Evolutionary conservation across 176 grass and related monocot genomes (phyloP).

Genomic region (Melocanna baccifera): DNA sequence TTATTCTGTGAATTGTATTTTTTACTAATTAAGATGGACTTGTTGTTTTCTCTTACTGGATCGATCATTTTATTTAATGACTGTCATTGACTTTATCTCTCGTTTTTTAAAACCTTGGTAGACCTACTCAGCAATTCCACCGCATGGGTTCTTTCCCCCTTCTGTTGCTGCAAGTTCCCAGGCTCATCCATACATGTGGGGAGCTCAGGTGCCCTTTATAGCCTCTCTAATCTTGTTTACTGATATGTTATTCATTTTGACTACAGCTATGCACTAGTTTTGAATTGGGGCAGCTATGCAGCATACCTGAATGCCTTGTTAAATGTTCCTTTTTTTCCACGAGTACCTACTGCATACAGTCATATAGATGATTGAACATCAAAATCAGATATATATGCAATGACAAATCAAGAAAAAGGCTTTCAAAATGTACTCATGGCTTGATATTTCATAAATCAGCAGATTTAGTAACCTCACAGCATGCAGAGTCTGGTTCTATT

Average conservation of each 20-base stretch:
- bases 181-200: constrained; percentile 98
- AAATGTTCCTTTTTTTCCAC: background rate
- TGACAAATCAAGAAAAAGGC: background rate
- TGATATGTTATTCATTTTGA: background rate
- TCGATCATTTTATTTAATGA: background rate
- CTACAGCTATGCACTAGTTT: background rate
- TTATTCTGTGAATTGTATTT: constrained; percentile 19
- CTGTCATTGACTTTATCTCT: background rate
- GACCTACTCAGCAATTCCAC: constrained; percentile 80
- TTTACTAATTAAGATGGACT: background rate
- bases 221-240: background rate
- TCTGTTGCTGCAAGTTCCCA: constrained; percentile 63
- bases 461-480: background rate
- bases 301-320: background rate
- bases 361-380: background rate
- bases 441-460: background rate
- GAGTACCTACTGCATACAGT: background rate
- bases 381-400: background rate
- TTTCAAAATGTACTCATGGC: background rate
- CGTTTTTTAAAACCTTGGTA: constrained; percentile 33
- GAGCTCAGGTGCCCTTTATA: constrained; percentile 65
- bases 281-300: background rate
- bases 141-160: constrained; percentile 73
- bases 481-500: background rate
- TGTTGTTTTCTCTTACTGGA: background rate